These are phyloP conservation scores for Aspergillus fijiensis DNA, from an alignment of 2,329 filamentous ascomycete species.

Conservation along the genomic window DNA sequence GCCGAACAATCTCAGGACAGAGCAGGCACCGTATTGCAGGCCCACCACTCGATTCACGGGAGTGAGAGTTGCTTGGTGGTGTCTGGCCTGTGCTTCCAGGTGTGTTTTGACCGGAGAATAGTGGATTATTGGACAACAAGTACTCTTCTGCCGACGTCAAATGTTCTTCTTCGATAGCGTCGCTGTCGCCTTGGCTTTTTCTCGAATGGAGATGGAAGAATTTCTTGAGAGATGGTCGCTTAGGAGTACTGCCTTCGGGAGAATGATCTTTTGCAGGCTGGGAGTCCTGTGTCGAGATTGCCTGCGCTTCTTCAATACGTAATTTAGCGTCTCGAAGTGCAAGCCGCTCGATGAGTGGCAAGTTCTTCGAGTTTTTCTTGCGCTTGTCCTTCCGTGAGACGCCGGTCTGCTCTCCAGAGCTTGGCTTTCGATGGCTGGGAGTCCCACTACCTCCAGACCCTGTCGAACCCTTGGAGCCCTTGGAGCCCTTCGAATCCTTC, in stretches of 20 bases:
- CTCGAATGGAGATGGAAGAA: neutral
- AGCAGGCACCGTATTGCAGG: too few relatives aligned
- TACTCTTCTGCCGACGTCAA: neutral
- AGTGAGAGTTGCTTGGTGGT: too few relatives aligned
- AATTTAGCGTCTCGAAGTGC: too few relatives aligned
- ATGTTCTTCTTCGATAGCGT: neutral
- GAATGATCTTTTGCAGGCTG: too few relatives aligned
- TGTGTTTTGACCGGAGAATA: neutral
- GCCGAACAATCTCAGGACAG: neutral
- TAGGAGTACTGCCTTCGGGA: neutral
- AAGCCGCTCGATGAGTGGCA: too few relatives aligned
- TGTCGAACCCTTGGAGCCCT: neutral
- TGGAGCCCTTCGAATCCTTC: too few relatives aligned
- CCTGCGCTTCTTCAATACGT: neutral
- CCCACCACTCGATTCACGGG: too few relatives aligned
- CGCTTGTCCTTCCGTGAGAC: too few relatives aligned
- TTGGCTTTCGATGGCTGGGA: neutral
- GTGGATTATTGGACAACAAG: neutral
- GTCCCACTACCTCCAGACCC: neutral
- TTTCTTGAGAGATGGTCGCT: neutral
- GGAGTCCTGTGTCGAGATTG: neutral
- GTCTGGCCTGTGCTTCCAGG: neutral
- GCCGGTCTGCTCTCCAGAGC: too few relatives aligned
- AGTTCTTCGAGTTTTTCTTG: too few relatives aligned
- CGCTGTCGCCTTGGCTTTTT: neutral